Evolutionary conservation across 108 stramenopile genomes (phyloP).

Genomic region (Conticribra guillardii): DNA sequence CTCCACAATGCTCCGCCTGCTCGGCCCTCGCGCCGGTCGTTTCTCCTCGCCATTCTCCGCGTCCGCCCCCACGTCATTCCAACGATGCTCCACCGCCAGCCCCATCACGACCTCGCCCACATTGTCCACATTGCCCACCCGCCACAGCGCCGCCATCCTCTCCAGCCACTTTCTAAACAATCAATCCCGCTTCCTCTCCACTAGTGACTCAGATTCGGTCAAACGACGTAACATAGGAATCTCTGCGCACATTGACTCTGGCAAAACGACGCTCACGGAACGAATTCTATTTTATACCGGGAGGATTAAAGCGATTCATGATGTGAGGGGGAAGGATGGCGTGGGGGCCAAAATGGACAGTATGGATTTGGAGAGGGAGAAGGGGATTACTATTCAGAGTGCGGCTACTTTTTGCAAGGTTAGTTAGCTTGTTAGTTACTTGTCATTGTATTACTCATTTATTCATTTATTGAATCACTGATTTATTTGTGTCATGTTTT

Average conservation of each 20-base stretch:
- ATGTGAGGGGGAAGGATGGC: slow-evolving; percentile 97
- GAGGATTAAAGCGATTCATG: slow-evolving; percentile 96
- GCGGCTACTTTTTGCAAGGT: slow-evolving; percentile 97
- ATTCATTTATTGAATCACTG: neutral
- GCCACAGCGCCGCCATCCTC: neutral
- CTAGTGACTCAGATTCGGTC: slow-evolving; percentile 9
- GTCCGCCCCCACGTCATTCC: neutral
- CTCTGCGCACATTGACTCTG: slow-evolving; percentile 98
- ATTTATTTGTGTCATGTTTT: neutral
- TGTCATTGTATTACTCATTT: neutral
- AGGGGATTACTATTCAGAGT: slow-evolving; percentile 98
- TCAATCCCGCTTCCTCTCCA: slow-evolving; percentile 4
- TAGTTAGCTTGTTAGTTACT: slow-evolving; percentile 1
- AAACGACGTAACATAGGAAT: slow-evolving; percentile 98
- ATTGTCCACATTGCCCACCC: neutral
- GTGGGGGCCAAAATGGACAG: slow-evolving; percentile 99
- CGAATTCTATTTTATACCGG: slow-evolving; percentile 99
- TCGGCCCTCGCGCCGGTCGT: slow-evolving; percentile 15
- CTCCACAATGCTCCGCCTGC: slow-evolving; percentile 26
- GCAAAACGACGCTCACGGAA: slow-evolving; percentile 99
- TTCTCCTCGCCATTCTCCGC: slow-evolving; percentile 2
- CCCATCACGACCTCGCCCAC: neutral
- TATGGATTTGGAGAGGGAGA: slow-evolving; percentile 99
- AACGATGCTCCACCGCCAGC: neutral
- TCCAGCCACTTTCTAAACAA: neutral